These are phyloP conservation scores for Pythium dissotocum DNA, from an alignment of 352 stramenopile species.

Conservation along the genomic window DNA sequence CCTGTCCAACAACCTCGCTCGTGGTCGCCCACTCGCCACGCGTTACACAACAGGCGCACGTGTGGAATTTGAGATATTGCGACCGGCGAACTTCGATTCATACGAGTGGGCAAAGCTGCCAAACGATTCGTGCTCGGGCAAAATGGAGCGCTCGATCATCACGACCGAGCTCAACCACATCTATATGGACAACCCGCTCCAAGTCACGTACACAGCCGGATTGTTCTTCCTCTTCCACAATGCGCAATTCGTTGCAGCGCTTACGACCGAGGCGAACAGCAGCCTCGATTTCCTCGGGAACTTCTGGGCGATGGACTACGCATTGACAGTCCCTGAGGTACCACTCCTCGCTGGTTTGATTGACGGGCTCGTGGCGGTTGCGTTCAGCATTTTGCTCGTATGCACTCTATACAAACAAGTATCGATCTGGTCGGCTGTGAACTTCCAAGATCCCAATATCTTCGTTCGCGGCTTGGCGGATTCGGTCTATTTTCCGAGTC, in stretches of 20 bases:
- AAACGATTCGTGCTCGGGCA: neutral
- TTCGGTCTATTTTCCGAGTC: neutral
- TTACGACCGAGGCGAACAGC: neutral
- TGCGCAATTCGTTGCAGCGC: neutral
- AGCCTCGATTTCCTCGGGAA: neutral
- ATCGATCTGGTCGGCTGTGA: neutral
- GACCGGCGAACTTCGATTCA: conserved; percentile 8
- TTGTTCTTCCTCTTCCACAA: conserved; percentile 13
- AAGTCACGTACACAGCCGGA: conserved; percentile 10
- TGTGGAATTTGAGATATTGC: conserved; percentile 15
- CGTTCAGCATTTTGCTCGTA: neutral
- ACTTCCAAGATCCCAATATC: neutral
- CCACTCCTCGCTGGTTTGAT: neutral
- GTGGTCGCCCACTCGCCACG: neutral
- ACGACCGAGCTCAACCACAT: conserved; percentile 9
- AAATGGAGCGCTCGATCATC: conserved; percentile 13
- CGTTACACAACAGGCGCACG: conserved; percentile 12
- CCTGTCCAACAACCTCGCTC: neutral
- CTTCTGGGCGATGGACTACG: neutral
- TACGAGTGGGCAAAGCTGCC: neutral
- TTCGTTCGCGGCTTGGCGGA: neutral
- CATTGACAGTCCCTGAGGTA: neutral
- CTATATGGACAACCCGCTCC: conserved; percentile 12
- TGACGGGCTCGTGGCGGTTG: neutral
- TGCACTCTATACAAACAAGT: neutral